Evolutionary conservation across 176 grass and related monocot genomes (phyloP).

Genomic region (Musa troglodytarum): DNA sequence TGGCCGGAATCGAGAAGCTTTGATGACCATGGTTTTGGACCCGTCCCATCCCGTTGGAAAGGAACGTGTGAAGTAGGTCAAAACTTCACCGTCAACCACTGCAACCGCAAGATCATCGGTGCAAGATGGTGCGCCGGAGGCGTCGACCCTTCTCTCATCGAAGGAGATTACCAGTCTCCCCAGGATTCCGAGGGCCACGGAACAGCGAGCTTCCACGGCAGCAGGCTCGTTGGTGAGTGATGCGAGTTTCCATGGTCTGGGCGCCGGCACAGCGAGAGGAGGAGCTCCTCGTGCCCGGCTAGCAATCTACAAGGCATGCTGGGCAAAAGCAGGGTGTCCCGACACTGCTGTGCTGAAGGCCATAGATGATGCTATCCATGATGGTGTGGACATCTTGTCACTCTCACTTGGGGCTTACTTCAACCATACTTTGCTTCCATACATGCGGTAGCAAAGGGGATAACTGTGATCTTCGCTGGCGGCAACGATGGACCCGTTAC

Average conservation of each 20-base stretch:
- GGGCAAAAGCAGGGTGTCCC: conserved; percentile 23
- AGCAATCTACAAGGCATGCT: conserved; percentile 48
- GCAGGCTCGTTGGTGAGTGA: conserved; percentile 42
- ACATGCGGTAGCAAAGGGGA: conserved; percentile 49
- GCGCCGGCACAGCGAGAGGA: conserved; percentile 35
- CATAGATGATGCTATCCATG: conserved; percentile 53
- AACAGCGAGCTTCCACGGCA: conserved; percentile 53
- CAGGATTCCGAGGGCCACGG: conserved; percentile 55
- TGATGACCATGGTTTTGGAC: conserved; percentile 42
- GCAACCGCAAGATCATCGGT: conserved; percentile 60
- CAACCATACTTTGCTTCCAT: conserved; percentile 43
- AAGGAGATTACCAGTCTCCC: conserved; percentile 33
- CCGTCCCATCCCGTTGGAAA: conserved; percentile 59
- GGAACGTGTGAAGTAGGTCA: conserved; percentile 35
- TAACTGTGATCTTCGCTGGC: conserved; percentile 58
- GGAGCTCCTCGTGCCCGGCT: conserved; percentile 55
- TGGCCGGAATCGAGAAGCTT: conserved; percentile 82
- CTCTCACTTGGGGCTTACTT: conserved; percentile 47
- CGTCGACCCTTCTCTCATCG: background rate
- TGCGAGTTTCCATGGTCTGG: conserved; percentile 44
- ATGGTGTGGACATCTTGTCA: conserved; percentile 68
- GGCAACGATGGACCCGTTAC: conserved; percentile 47
- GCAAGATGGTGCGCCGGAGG: conserved; percentile 56
- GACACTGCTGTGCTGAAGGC: conserved; percentile 56
- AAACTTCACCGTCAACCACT: background rate